Conservation (phyloP, 306 rosid species). For the Pachyrhizus erosus region DNA sequence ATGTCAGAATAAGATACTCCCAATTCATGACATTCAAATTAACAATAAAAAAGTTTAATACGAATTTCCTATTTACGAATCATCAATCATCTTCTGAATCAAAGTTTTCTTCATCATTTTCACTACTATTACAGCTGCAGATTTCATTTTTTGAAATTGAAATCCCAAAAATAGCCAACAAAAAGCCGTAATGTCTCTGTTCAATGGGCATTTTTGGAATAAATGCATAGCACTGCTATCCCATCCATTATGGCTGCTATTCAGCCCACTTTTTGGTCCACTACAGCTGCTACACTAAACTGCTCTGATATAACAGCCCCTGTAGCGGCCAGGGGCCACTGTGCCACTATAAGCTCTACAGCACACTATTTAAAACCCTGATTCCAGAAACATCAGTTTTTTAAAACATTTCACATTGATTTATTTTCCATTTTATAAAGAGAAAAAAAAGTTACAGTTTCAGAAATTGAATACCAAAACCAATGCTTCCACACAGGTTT, state of each 20-base stretch:
- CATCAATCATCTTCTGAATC: not conserved
- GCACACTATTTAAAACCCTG: not conserved
- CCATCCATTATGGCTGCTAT: not conserved
- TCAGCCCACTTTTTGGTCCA: not conserved
- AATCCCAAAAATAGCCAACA: not conserved
- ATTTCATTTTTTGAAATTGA: not conserved
- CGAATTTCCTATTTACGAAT: not conserved
- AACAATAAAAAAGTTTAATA: no score
- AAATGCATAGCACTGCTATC: not conserved
- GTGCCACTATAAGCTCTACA: no score
- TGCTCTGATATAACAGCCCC: not conserved
- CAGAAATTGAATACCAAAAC: slow-evolving; percentile 22
- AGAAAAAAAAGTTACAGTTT: not conserved
- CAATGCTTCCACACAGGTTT: slow-evolving; percentile 8
- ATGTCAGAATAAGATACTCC: no score
- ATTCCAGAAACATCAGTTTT: slow-evolving; percentile 25
- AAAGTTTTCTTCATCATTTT: no score
- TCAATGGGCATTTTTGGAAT: not conserved
- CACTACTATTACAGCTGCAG: not conserved
- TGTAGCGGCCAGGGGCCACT: not conserved
- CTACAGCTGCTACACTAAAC: not conserved
- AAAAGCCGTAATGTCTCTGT: not conserved
- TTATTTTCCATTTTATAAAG: not conserved
- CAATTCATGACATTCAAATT: no score
- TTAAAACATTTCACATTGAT: not conserved